These are phyloP conservation scores for Microdochium bolleyi DNA, from an alignment of 2,329 filamentous ascomycete genomes.

Conservation along the genomic window DNA sequence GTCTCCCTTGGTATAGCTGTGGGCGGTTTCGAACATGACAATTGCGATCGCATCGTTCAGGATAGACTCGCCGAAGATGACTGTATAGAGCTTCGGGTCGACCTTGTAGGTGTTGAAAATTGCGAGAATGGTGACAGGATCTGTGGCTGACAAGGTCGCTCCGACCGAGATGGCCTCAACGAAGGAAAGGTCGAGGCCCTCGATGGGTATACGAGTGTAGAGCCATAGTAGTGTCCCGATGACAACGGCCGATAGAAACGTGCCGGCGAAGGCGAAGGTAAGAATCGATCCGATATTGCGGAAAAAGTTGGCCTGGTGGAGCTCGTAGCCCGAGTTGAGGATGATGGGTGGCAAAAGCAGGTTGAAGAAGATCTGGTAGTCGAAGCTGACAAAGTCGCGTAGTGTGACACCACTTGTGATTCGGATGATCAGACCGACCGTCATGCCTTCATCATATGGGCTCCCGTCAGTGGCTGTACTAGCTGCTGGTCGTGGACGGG, in stretches of 20 bases:
- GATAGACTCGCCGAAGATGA: slow-evolving; percentile 98
- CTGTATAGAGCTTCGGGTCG: slow-evolving; percentile 94
- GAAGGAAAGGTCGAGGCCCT: slow-evolving; percentile 79
- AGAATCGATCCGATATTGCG: slow-evolving; percentile 95
- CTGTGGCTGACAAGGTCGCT: slow-evolving; percentile 91
- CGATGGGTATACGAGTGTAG: slow-evolving; percentile 80
- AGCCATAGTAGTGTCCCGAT: slow-evolving; percentile 82
- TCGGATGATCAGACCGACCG: slow-evolving; percentile 81
- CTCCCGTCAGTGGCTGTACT: slow-evolving; percentile 3
- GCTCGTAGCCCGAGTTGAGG: slow-evolving; percentile 89
- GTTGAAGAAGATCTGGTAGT: slow-evolving; percentile 99
- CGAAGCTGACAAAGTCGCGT: slow-evolving; percentile 86
- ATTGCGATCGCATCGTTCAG: slow-evolving; percentile 98
- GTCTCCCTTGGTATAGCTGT: slow-evolving; percentile 76
- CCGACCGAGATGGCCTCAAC: slow-evolving; percentile 96
- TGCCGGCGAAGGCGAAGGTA: slow-evolving; percentile 95
- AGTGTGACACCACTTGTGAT: slow-evolving; percentile 76
- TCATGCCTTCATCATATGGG: slow-evolving; percentile 61
- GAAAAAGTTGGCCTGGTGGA: slow-evolving; percentile 99
- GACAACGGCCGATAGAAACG: slow-evolving; percentile 94
- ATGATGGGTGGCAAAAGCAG: slow-evolving; percentile 97
- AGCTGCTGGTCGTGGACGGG: slow-evolving; percentile 2
- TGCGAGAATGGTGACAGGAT: slow-evolving; percentile 93
- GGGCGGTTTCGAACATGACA: slow-evolving; percentile 95
- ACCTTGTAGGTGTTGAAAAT: slow-evolving; percentile 99